Base-by-base conservation (phyloP, 2,329 filamentous ascomycete species). In the Lanzia echinophila region DNA sequence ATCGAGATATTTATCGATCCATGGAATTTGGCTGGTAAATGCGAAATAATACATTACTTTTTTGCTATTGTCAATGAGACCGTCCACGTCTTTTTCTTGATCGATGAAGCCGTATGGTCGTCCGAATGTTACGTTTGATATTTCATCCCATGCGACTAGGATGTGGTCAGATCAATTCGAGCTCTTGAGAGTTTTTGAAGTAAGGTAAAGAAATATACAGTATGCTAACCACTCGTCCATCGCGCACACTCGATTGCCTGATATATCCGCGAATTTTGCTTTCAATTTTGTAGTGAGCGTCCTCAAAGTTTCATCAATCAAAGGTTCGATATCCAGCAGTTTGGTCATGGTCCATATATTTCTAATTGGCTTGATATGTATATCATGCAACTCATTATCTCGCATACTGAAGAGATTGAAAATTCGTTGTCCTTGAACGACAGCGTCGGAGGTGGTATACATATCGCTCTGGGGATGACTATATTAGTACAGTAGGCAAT, bases 171-270 rank as follows among this genome's bases (percentile, higher is more conserved):
- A 20, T 11, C 8, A 3, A 12, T 20, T 22, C 22, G 11, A 50
- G 8, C 3, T 2, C 2, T 20, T 10, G 6, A 2, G 12, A 5
- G n/a, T n/a, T n/a, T 43, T 3, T 20, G 5, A n/a, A 22, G n/a
- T n/a, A 13, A 33, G 12, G 7, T 11, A 22, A 34, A 8, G 28
- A 17, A 24, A 19, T 10, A 15, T 20, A 45, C 49, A 31, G 7
- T 36, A 51, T 5, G 20, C 49, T n/a, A 51, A 32, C 49, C 41
- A 51, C 8, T 51, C 41, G 24, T 51, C 41, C 31, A 45, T 43
- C 31, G 36, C 44, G 8, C 41, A 45, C 13, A 11, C 19, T 5
- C 33, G 22, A 10, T 28, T 28, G 2, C 15, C 41, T 15, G 32
- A 28, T 44, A 7, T 6, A 31, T 45, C 19, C 6, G 32, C 39